Evolutionary conservation across 805 yeast genomes (phyloP).

Genomic region (Candida wancherniae): DNA sequence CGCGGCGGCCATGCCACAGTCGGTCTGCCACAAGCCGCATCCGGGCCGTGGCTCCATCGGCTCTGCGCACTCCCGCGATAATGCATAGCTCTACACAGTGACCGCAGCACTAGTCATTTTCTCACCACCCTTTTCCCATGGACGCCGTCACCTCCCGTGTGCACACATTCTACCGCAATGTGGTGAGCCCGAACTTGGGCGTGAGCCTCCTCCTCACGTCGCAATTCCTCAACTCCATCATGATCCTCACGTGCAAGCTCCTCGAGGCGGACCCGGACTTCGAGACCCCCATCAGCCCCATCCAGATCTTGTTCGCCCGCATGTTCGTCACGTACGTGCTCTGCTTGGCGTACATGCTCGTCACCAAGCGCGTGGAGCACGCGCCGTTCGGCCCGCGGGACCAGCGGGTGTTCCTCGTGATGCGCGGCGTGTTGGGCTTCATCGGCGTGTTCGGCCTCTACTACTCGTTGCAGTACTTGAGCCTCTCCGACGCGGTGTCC

Average conservation of each 20-base stretch:
- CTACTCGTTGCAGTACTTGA: slow-evolving; percentile 65
- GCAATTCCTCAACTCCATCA: slow-evolving; percentile 70
- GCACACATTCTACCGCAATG: slow-evolving; percentile 3
- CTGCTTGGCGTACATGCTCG: slow-evolving; percentile 52
- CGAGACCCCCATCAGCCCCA: slow-evolving; percentile 61
- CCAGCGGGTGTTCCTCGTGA: slow-evolving; percentile 46
- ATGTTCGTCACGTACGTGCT: slow-evolving; percentile 67
- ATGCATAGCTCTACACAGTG: no score
- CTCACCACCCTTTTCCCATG: no score
- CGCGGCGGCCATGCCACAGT: no score
- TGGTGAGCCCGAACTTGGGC: slow-evolving; percentile 36
- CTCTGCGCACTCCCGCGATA: no score
- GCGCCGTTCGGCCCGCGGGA: slow-evolving; percentile 69
- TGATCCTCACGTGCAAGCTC: slow-evolving; percentile 74
- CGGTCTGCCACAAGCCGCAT: no score
- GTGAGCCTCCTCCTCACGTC: slow-evolving; percentile 52
- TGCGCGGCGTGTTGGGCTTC: slow-evolving; percentile 67
- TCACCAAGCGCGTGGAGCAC: slow-evolving; percentile 45
- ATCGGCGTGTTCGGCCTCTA: slow-evolving; percentile 78
- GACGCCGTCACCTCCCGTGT: slow-evolving; percentile 1
- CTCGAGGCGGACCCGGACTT: slow-evolving; percentile 61
- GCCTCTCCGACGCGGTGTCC: slow-evolving; percentile 76
- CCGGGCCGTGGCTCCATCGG: no score
- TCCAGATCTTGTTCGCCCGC: slow-evolving; percentile 72
- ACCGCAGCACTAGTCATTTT: no score